Conservation (phyloP, 495 filamentous ascomycete species). For the Paragyromitra xinjiangensis region DNA sequence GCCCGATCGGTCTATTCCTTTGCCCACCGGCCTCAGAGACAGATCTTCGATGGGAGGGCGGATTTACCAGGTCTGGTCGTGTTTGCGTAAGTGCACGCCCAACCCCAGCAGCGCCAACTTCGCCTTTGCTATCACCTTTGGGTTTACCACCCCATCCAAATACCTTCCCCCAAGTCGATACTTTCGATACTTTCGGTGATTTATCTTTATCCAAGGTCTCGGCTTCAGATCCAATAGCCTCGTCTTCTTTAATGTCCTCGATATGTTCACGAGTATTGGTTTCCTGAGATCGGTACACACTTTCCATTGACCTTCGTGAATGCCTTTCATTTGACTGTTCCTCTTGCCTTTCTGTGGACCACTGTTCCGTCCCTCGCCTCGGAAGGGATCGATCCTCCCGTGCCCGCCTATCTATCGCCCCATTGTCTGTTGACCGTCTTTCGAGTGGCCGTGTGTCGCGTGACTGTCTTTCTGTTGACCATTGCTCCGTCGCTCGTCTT, state of each 20-base stretch:
- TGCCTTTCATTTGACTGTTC: conserved; percentile 21
- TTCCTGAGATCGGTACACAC: conserved; percentile 10
- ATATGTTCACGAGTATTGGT: background rate
- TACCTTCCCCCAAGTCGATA: conserved; percentile 23
- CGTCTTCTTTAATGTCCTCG: conserved; percentile 1
- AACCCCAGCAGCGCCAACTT: background rate
- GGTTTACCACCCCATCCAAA: conserved; percentile 19
- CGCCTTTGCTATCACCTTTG: conserved; percentile 19
- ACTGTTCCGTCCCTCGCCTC: conserved; percentile 12
- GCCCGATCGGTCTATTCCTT: conserved; percentile 9
- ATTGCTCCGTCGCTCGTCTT: conserved; percentile 25
- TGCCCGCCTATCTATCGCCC: background rate
- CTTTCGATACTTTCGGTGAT: conserved; percentile 12
- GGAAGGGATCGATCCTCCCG: conserved; percentile 6
- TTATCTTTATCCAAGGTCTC: conserved; percentile 11
- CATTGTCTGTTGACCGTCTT: conserved; percentile 28
- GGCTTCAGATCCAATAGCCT: conserved; percentile 1
- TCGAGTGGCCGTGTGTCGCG: conserved; percentile 6
- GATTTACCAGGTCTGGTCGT: background rate
- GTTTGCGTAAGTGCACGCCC: conserved; percentile 20
- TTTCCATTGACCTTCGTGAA: conserved; percentile 41
- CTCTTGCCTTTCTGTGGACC: conserved; percentile 21
- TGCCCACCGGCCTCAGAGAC: conserved; percentile 21
- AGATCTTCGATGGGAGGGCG: conserved; percentile 29
- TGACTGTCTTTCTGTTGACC: conserved; percentile 3